Percentiles rank a stretch among this genome's conserved stretches.
Conservation (phyloP, 164 flowering plant species). For the Aristolochia californica region DNA sequence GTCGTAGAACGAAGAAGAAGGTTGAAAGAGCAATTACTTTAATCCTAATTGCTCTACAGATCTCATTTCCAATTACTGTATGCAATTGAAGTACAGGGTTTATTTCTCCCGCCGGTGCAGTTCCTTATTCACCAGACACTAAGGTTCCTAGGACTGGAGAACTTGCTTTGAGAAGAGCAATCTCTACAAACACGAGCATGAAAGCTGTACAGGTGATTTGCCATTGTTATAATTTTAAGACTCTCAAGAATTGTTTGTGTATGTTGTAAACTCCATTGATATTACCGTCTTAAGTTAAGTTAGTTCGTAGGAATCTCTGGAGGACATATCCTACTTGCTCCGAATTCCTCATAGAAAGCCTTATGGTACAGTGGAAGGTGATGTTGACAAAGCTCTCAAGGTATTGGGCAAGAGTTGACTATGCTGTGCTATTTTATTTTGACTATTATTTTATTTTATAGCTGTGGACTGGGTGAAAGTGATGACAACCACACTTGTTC, state of each 20-base stretch:
- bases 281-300: background rate
- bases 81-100: constrained; percentile 25
- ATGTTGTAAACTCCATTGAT: background rate
- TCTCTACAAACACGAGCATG: constrained; percentile 84
- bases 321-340: constrained; percentile 81
- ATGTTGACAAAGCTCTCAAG: constrained; percentile 89
- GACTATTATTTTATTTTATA: too few relatives aligned
- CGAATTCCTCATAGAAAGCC: constrained; percentile 98
- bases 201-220: constrained; percentile 69
- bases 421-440: background rate
- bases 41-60: constrained; percentile 40
- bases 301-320: constrained; percentile 58
- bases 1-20: constrained; percentile 19
- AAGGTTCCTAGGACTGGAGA: constrained; percentile 95
- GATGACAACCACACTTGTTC: too few relatives aligned
- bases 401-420: constrained; percentile 30
- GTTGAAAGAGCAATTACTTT: constrained; percentile 30
- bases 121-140: constrained; percentile 91
- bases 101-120: constrained; percentile 55
- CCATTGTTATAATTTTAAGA: background rate
- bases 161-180: constrained; percentile 84
- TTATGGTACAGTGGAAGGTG: constrained; percentile 92
- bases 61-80: constrained; percentile 45
- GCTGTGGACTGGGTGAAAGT: too few relatives aligned
- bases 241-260: background rate